A percentile compares a stretch with the other conserved stretches of the same genome.
These are phyloP conservation scores for Apiospora arundinis DNA, from an alignment of 2,329 filamentous ascomycete genomes.

Conservation along the genomic window DNA sequence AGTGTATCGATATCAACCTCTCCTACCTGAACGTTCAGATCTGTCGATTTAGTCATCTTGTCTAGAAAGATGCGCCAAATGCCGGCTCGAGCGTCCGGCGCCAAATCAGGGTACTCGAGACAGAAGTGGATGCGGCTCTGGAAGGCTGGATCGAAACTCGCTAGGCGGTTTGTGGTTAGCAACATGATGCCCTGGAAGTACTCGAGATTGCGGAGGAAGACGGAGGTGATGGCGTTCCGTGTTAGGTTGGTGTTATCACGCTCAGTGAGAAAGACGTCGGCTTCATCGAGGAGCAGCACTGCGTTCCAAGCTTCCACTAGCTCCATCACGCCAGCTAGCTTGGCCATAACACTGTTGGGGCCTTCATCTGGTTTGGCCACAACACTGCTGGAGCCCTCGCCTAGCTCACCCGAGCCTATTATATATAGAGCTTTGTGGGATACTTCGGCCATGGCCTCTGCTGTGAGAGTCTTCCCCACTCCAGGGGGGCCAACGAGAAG, in stretches of 20 bases:
- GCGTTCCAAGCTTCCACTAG: constrained; percentile 11
- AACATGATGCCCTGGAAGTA: constrained; percentile 47
- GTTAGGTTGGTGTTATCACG: neutral
- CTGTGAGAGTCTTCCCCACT: constrained; percentile 6
- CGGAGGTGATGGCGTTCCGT: neutral
- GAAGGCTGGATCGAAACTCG: constrained; percentile 35
- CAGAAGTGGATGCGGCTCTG: constrained; percentile 37
- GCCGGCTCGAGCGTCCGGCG: too few relatives aligned
- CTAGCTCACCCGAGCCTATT: constrained; percentile 20
- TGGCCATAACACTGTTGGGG: neutral
- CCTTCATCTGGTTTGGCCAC: too few relatives aligned
- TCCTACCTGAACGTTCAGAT: too few relatives aligned
- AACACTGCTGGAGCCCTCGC: too few relatives aligned
- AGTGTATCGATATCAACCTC: too few relatives aligned
- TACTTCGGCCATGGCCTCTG: neutral
- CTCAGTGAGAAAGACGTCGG: constrained; percentile 8
- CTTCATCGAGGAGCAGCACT: constrained; percentile 7
- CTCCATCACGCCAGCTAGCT: neutral
- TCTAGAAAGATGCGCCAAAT: too few relatives aligned
- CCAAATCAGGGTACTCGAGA: constrained; percentile 36
- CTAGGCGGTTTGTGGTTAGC: constrained; percentile 44
- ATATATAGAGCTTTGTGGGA: neutral
- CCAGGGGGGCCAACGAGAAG: neutral
- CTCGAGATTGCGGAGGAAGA: constrained; percentile 13
- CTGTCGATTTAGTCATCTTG: too few relatives aligned